These are phyloP conservation scores for Lachancea quebecensis DNA, from an alignment of 805 yeast species.

Conservation along the genomic window DNA sequence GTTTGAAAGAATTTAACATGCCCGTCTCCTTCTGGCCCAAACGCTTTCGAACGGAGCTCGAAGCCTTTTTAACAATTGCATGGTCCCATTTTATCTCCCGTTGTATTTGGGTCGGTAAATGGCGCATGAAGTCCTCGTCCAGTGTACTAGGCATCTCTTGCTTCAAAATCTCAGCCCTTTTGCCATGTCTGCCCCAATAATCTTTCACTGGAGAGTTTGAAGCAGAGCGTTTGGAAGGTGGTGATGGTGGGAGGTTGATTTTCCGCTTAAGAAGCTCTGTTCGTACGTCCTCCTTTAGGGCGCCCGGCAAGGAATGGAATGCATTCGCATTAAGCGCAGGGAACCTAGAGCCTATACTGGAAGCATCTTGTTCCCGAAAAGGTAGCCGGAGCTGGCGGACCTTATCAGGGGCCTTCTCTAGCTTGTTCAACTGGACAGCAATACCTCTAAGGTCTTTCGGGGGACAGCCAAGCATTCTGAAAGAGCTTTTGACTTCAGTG, in stretches of 20 bases:
- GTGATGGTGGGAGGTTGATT: slow-evolving; percentile 5
- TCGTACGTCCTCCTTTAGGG: slow-evolving; percentile 13
- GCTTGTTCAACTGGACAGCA: slow-evolving; percentile 58
- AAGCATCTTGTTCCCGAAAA: slow-evolving; percentile 12
- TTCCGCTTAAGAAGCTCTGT: slow-evolving; percentile 14
- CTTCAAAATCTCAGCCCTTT: slow-evolving; percentile 9
- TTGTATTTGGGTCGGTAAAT: slow-evolving; percentile 60
- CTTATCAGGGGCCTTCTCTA: slow-evolving; percentile 21
- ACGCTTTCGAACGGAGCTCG: slow-evolving; percentile 6
- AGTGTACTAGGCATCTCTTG: slow-evolving; percentile 32
- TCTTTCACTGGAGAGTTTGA: slow-evolving; percentile 9
- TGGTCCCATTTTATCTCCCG: slow-evolving; percentile 53
- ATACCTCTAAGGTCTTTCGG: slow-evolving; percentile 72
- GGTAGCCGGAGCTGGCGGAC: slow-evolving; percentile 24
- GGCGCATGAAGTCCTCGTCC: slow-evolving; percentile 58
- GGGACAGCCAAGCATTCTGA: slow-evolving; percentile 50
- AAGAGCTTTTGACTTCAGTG: slow-evolving; percentile 50
- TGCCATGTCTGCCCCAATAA: slow-evolving; percentile 11
- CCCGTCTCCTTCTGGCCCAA: slow-evolving; percentile 14
- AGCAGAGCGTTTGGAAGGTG: neutral
- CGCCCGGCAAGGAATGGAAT: slow-evolving; percentile 4
- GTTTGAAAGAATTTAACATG: slow-evolving; percentile 14
- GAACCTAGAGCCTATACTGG: slow-evolving; percentile 3
- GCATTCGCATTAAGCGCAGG: slow-evolving; percentile 4
- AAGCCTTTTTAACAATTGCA: slow-evolving; percentile 21